Evolutionary conservation across 2,329 filamentous ascomycete genomes (phyloP).

Genomic region (Diaporthe destruens): DNA sequence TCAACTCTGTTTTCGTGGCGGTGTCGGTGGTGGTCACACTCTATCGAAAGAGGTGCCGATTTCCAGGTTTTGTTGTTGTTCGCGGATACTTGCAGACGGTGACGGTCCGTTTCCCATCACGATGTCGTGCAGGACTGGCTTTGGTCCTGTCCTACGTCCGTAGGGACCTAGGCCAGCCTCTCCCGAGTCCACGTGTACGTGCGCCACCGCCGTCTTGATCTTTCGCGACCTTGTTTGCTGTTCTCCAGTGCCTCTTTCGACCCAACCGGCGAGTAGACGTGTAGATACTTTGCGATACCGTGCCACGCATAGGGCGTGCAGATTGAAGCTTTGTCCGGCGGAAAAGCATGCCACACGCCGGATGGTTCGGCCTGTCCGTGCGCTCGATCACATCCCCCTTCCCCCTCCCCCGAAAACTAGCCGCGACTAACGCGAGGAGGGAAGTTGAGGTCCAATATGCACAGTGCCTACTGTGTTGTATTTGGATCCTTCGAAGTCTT

Average conservation of each 20-base stretch:
- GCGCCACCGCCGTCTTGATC: neutral
- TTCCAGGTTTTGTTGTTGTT: neutral
- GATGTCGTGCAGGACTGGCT: constrained; percentile 6
- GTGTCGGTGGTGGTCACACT: neutral
- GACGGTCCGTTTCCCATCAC: neutral
- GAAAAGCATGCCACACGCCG: constrained; percentile 10
- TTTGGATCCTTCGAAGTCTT: neutral
- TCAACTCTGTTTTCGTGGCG: neutral
- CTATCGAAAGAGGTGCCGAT: neutral
- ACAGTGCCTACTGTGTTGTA: neutral
- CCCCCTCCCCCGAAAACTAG: neutral
- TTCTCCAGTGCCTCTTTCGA: neutral
- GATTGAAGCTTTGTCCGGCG: constrained; percentile 17
- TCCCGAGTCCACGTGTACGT: constrained; percentile 5
- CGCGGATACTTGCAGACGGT: constrained; percentile 7
- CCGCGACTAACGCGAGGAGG: neutral
- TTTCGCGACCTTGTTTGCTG: neutral
- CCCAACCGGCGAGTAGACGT: neutral
- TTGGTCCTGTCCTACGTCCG: constrained; percentile 8
- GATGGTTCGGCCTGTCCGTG: constrained; percentile 18
- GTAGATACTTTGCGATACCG: neutral
- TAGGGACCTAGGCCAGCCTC: neutral
- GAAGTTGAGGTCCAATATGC: neutral
- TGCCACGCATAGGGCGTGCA: neutral
- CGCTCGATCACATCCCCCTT: neutral